Evolutionary conservation across 2,329 filamentous ascomycete genomes (phyloP).

Genomic region (Phialocephala sp.): DNA sequence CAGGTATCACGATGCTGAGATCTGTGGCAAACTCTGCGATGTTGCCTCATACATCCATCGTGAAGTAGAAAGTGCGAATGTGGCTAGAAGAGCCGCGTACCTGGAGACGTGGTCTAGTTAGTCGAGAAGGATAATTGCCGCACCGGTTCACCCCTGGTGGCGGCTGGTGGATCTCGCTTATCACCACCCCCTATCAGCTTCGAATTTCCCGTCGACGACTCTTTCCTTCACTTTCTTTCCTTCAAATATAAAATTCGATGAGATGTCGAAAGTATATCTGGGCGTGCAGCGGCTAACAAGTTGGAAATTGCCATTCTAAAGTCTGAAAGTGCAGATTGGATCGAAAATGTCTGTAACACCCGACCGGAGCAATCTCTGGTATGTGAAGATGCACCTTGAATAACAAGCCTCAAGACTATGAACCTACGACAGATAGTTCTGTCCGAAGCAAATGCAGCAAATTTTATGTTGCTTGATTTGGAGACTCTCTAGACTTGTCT

Average conservation of each 20-base stretch:
- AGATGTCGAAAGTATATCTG: neutral
- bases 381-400: too few species aligned
- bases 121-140: neutral
- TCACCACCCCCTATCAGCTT: neutral
- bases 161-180: slow-evolving; percentile 1
- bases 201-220: too few species aligned
- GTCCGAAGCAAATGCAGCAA: too few species aligned
- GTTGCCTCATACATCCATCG: neutral
- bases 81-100: neutral
- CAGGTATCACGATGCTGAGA: neutral
- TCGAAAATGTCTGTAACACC: too few species aligned
- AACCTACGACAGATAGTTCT: too few species aligned
- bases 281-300: too few species aligned
- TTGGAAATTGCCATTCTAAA: too few species aligned
- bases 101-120: neutral
- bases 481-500: too few species aligned
- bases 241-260: neutral
- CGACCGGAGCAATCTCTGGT: too few species aligned
- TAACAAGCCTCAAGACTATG: too few species aligned
- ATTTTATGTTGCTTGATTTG: too few species aligned
- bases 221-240: neutral
- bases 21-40: neutral
- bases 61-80: neutral
- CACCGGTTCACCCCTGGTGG: neutral
- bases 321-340: too few species aligned